Evolutionary conservation across 257 asterid genomes (phyloP).

Genomic region (Agastache rugosa): DNA sequence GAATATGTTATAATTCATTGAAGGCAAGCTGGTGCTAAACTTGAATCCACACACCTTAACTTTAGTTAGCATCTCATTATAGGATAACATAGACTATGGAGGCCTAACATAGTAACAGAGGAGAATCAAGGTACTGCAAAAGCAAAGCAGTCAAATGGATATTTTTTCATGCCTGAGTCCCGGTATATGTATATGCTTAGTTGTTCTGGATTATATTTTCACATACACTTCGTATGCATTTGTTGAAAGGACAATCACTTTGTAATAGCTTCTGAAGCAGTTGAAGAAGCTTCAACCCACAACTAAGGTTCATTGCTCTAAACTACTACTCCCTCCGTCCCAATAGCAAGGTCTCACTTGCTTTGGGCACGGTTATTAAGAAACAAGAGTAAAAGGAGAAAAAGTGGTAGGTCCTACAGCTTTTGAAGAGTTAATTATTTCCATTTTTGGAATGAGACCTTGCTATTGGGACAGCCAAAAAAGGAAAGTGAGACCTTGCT

Average conservation of each 20-base stretch:
- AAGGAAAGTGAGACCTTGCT: no score
- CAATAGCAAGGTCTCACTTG: no score
- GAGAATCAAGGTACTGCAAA: slow-evolving; percentile 16
- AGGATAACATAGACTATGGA: neutral
- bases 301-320: slow-evolving; percentile 24
- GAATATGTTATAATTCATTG: slow-evolving; percentile 2
- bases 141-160: slow-evolving; percentile 16
- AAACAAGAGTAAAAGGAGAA: no score
- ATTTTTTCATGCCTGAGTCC: slow-evolving; percentile 14
- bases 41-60: slow-evolving; percentile 17
- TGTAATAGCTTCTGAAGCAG: slow-evolving; percentile 21
- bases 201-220: slow-evolving; percentile 16
- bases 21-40: slow-evolving; percentile 14
- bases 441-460: no score
- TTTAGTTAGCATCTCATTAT: slow-evolving; percentile 23
- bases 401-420: no score
- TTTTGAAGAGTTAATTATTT: no score
- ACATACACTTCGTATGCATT: slow-evolving; percentile 2
- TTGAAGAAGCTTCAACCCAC: slow-evolving; percentile 32
- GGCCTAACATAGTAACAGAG: neutral
- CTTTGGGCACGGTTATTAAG: no score
- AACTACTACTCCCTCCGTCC: slow-evolving; percentile 15
- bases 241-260: slow-evolving; percentile 10
- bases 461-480: no score
- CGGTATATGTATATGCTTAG: slow-evolving; percentile 18